Evolutionary conservation across 257 asterid genomes (phyloP).

Genomic region (Solanum pimpinellifolium): DNA sequence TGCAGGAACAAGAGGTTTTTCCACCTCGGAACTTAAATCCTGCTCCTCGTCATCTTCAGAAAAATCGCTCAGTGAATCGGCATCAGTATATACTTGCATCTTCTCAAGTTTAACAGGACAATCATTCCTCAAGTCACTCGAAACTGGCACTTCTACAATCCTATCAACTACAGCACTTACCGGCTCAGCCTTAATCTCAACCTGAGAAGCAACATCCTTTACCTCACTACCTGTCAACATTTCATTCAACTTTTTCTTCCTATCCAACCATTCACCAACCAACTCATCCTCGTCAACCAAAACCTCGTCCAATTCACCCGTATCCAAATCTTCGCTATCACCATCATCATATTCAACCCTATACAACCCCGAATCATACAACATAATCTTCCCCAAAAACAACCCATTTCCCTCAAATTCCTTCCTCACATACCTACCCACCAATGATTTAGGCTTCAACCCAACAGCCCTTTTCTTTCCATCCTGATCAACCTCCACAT

Average conservation of each 20-base stretch:
- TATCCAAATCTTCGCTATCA: slow-evolving; percentile 63
- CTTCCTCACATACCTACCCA: slow-evolving; percentile 60
- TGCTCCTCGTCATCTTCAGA: slow-evolving; percentile 32
- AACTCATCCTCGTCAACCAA: slow-evolving; percentile 46
- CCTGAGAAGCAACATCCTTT: background rate
- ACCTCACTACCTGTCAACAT: slow-evolving; percentile 19
- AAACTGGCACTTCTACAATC: background rate
- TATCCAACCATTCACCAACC: slow-evolving; percentile 44
- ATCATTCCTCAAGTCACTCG: background rate
- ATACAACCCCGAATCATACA: slow-evolving; percentile 48
- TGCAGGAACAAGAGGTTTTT: slow-evolving; percentile 41
- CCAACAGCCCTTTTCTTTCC: slow-evolving; percentile 35
- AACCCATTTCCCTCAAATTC: slow-evolving; percentile 50
- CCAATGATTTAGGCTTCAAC: slow-evolving; percentile 32
- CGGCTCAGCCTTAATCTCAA: background rate
- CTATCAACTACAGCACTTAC: slow-evolving; percentile 4
- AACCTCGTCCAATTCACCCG: slow-evolving; percentile 29
- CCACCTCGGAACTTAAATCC: slow-evolving; percentile 20
- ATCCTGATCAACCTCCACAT: slow-evolving; percentile 23
- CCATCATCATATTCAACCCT: slow-evolving; percentile 71
- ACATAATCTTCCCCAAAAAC: slow-evolving; percentile 51
- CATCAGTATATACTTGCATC: slow-evolving; percentile 12
- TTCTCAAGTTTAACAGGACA: slow-evolving; percentile 8
- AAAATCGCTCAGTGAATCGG: slow-evolving; percentile 36
- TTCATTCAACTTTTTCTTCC: slow-evolving; percentile 38